Percentiles rank a stretch among this genome's conserved stretches.
These are phyloP conservation scores for Geranium incanum DNA, from an alignment of 441 rosid genomes.

Conservation along the genomic window DNA sequence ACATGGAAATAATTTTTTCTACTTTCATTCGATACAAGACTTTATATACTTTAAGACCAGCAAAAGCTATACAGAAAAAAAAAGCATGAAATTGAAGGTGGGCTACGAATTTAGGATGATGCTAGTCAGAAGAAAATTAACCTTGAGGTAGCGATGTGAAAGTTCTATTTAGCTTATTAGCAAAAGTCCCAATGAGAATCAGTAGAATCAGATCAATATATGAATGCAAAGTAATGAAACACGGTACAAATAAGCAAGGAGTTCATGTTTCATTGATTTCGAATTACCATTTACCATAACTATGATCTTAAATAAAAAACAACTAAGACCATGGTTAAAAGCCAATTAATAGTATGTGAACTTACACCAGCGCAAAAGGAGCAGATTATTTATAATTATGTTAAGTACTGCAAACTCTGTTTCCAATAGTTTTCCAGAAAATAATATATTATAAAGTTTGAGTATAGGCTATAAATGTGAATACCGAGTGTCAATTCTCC, in stretches of 20 bases:
- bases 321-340: background rate
- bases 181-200: background rate
- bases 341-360: conserved; percentile 5
- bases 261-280: background rate
- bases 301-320: conserved; percentile 4
- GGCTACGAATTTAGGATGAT: background rate
- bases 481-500: background rate
- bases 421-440: background rate
- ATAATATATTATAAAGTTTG: background rate
- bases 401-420: background rate
- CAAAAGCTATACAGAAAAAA: too few relatives aligned
- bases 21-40: background rate
- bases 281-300: background rate
- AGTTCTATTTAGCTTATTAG: conserved; percentile 5
- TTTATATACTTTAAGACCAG: background rate
- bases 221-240: background rate
- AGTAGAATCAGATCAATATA: conserved; percentile 2
- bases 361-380: background rate
- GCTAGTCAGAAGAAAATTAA: background rate
- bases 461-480: background rate
- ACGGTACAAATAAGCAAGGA: conserved; percentile 3
- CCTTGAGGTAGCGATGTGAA: background rate
- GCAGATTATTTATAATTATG: background rate
- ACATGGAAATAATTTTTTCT: too few relatives aligned
- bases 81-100: conserved; percentile 3